Evolutionary conservation across 306 rosid genomes (phyloP).

Genomic region (Comarum palustre): DNA sequence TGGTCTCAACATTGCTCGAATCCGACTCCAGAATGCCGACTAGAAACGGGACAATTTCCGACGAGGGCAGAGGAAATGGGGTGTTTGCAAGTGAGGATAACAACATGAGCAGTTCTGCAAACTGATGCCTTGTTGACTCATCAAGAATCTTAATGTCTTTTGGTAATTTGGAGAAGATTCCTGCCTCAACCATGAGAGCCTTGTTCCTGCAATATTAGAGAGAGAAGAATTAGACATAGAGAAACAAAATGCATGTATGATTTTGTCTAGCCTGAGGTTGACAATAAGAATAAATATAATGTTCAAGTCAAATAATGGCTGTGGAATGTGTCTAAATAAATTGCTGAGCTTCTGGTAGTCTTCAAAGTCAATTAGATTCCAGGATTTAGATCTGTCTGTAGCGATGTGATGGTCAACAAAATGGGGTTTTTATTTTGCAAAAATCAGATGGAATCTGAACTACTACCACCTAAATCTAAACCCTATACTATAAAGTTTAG

Average conservation of each 20-base stretch:
- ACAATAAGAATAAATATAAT: conserved; percentile 20
- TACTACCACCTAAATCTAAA: conserved; percentile 35
- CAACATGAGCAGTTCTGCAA: conserved; percentile 55
- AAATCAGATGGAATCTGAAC: conserved; percentile 47
- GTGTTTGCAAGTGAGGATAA: conserved; percentile 69
- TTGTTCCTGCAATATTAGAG: conserved; percentile 63
- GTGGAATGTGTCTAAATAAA: neutral
- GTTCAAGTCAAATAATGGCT: conserved; percentile 6
- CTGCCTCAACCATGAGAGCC: conserved; percentile 79
- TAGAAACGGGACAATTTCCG: conserved; percentile 52
- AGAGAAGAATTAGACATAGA: conserved; percentile 19
- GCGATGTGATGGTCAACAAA: conserved; percentile 43
- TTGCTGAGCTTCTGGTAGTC: conserved; percentile 17
- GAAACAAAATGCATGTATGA: conserved; percentile 25
- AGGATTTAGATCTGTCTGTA: conserved; percentile 25
- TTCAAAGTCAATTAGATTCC: conserved; percentile 50
- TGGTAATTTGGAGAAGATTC: conserved; percentile 65
- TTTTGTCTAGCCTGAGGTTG: conserved; percentile 35
- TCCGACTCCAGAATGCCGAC: conserved; percentile 37
- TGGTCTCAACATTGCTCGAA: conserved; percentile 42
- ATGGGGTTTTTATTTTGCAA: conserved; percentile 23
- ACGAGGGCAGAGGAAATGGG: conserved; percentile 50
- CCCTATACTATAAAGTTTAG: too few relatives aligned
- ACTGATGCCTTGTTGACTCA: conserved; percentile 51
- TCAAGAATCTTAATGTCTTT: conserved; percentile 48